Percentiles rank a stretch among this genome's conserved stretches.
These are phyloP conservation scores for Trametes maxima DNA, from an alignment of 768 basidiomycete genomes.

Conservation along the genomic window DNA sequence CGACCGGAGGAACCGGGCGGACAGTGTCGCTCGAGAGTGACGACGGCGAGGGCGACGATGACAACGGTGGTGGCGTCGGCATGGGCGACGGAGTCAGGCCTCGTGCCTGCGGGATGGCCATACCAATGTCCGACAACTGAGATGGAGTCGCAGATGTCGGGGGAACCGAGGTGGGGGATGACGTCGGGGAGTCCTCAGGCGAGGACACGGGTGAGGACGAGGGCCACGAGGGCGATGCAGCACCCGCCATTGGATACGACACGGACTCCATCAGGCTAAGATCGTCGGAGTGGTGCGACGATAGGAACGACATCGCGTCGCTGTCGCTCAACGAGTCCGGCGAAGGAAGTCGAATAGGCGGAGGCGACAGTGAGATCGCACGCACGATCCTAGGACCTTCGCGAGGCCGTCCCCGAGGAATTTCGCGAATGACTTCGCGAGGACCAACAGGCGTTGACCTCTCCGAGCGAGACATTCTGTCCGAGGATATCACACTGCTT, in stretches of 20 bases:
- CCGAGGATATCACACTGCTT: constrained; percentile 40
- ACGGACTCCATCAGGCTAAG: constrained; percentile 46
- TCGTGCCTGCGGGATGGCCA: constrained; percentile 1
- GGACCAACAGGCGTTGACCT: constrained; percentile 20
- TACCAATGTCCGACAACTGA: constrained; percentile 16
- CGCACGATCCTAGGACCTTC: constrained; percentile 13
- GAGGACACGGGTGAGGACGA: constrained; percentile 33
- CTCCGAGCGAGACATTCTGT: constrained; percentile 4
- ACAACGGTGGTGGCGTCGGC: constrained; percentile 33
- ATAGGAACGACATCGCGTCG: constrained; percentile 47
- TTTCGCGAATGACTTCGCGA: constrained; percentile 16
- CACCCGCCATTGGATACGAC: constrained; percentile 30
- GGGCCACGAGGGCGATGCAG: constrained; percentile 42
- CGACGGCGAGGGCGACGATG: constrained; percentile 39
- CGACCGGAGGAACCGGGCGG: constrained; percentile 36
- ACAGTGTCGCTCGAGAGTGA: constrained; percentile 40
- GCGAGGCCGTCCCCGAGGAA: constrained; percentile 7
- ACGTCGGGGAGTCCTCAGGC: constrained; percentile 20
- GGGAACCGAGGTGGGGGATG: constrained; percentile 22
- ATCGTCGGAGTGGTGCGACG: constrained; percentile 78
- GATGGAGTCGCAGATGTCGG: constrained; percentile 15
- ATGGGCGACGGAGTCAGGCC: constrained; percentile 11
- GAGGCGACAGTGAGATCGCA: constrained; percentile 45
- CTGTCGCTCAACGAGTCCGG: constrained; percentile 36
- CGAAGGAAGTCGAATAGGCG: constrained; percentile 46